Evolutionary conservation across 192 early-diverging fungal genomes (phyloP).

Genomic region (Backusella tuberculispora): DNA sequence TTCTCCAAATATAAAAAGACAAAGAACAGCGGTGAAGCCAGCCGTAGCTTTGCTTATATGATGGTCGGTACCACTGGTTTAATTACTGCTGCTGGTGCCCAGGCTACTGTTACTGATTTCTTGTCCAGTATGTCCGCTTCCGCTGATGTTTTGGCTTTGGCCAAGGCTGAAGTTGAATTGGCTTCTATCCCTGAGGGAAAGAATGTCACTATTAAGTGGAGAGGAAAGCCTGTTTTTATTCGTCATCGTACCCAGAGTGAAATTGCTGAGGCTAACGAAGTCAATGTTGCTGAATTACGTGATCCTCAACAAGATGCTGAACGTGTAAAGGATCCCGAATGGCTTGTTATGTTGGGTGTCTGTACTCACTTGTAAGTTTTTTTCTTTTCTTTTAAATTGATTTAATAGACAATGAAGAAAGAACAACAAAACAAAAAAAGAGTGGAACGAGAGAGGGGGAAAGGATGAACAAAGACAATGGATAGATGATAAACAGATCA

Average conservation of each 20-base stretch:
- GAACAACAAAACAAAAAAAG: no score
- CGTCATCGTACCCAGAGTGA: slow-evolving; percentile 95
- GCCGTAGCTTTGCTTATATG: slow-evolving; percentile 87
- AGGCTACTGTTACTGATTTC: slow-evolving; percentile 87
- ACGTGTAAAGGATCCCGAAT: slow-evolving; percentile 89
- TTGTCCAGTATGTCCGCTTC: slow-evolving; percentile 91
- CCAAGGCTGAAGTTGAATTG: slow-evolving; percentile 96
- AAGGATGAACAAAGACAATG: background rate
- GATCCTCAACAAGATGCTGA: slow-evolving; percentile 93
- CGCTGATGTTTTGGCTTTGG: slow-evolving; percentile 97
- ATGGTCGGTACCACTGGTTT: slow-evolving; percentile 91
- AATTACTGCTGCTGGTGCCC: slow-evolving; percentile 82
- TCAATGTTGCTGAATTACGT: slow-evolving; percentile 79
- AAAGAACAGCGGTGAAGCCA: slow-evolving; percentile 61
- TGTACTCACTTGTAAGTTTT: slow-evolving; percentile 54
- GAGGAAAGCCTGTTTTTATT: slow-evolving; percentile 98
- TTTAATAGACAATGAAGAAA: no score
- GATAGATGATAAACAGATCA: no score
- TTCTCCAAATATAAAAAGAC: slow-evolving; percentile 77
- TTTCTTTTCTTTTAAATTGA: no score
- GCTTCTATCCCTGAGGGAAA: slow-evolving; percentile 93
- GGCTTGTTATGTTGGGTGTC: slow-evolving; percentile 93
- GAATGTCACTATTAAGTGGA: slow-evolving; percentile 98
- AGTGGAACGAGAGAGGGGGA: background rate
- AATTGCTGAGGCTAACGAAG: slow-evolving; percentile 89